phyloP scores from a whole-genome alignment of 2,329 filamentous ascomycete genomes.

The Cadophora sp. region DNA sequence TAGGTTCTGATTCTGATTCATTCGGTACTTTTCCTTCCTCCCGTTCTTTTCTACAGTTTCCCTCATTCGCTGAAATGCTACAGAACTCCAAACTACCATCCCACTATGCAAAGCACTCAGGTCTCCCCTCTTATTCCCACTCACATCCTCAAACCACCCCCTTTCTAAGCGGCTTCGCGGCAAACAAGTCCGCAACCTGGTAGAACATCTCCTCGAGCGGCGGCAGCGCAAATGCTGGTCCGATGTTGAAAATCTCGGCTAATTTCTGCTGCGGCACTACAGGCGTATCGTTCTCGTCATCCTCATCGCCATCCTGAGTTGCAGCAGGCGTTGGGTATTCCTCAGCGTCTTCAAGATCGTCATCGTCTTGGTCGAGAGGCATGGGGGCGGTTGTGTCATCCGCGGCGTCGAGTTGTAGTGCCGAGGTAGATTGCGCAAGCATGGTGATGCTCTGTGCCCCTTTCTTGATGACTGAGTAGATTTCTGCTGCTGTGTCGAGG shows the following conservation, averaged over 20 bases:
- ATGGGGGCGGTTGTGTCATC: constrained; percentile 38
- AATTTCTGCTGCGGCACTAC: constrained; percentile 74
- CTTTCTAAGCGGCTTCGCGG: constrained; percentile 57
- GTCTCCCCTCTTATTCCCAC: background rate
- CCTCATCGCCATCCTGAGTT: constrained; percentile 51
- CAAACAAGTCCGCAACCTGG: constrained; percentile 71
- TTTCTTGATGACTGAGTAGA: constrained; percentile 68
- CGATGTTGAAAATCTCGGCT: constrained; percentile 72
- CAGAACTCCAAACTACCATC: constrained; percentile 8
- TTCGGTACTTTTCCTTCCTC: constrained; percentile 4
- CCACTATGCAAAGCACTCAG: constrained; percentile 1
- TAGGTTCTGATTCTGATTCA: background rate
- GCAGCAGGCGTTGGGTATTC: constrained; percentile 43
- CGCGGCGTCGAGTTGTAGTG: constrained; percentile 46
- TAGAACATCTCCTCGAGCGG: constrained; percentile 79
- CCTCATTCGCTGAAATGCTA: constrained; percentile 20
- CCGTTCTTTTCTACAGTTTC: background rate
- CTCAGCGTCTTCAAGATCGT: constrained; percentile 45
- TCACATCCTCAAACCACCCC: background rate
- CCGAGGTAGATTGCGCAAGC: constrained; percentile 62
- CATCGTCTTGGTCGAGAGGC: constrained; percentile 40
- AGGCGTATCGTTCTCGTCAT: constrained; percentile 60
- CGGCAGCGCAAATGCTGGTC: constrained; percentile 72
- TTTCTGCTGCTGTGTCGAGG: constrained; percentile 77
- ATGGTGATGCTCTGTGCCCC: constrained; percentile 59